Percentiles rank a stretch among this genome's conserved stretches.
phyloP scores from a whole-genome alignment of 148 eudicot species.

The Diospyros kaki region DNA sequence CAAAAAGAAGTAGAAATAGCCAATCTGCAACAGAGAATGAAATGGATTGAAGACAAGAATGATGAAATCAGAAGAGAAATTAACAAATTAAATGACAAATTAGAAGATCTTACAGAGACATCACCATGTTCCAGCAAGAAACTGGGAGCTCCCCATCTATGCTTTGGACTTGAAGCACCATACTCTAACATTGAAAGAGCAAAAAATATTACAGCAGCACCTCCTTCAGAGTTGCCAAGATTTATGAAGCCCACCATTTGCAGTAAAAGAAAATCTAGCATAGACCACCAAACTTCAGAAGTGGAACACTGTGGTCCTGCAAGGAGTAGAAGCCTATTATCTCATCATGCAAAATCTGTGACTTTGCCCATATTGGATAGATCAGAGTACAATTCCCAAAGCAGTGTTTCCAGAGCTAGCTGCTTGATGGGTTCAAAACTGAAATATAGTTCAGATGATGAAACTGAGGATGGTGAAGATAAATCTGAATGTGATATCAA shows the following conservation, averaged over 20 bases:
- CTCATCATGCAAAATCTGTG: conserved; percentile 18
- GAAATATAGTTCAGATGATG: conserved; percentile 8
- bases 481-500: conserved; percentile 7
- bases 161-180: conserved; percentile 5
- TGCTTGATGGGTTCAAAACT: conserved; percentile 12
- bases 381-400: conserved; percentile 19
- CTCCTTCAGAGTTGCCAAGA: conserved; percentile 17
- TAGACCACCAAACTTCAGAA: not conserved
- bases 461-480: conserved; percentile 10
- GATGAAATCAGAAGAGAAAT: conserved; percentile 13
- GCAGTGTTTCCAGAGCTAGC: conserved; percentile 25
- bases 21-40: conserved; percentile 19
- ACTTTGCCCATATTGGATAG: conserved; percentile 9
- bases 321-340: conserved; percentile 7
- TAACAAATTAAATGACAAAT: conserved; percentile 13
- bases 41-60: conserved; percentile 19
- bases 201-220: conserved; percentile 4
- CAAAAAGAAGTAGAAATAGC: conserved; percentile 13
- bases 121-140: conserved; percentile 12
- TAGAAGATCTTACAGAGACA: conserved; percentile 13
- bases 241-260: conserved; percentile 25
- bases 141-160: conserved; percentile 15
- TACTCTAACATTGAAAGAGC: not conserved
- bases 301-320: conserved; percentile 1
- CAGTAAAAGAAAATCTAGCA: conserved; percentile 21